phyloP scores from a whole-genome alignment of 345 rosid species.

The Ailanthus altissimus region DNA sequence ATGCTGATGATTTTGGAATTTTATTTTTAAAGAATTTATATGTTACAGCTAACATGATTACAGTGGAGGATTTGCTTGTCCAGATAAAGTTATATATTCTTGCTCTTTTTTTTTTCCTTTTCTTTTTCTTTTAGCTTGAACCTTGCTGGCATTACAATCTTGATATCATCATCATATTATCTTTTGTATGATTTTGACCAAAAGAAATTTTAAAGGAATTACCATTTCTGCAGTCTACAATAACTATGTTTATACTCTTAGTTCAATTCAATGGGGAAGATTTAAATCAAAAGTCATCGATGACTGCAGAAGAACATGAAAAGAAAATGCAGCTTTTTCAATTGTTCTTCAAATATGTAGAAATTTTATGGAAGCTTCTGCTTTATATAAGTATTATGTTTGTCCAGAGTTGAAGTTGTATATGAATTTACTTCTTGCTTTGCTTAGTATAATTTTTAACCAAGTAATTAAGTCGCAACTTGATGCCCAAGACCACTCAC shows the following conservation, averaged over 20 bases:
- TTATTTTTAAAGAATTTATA: background rate
- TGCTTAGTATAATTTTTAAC: background rate
- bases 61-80: constrained; percentile 14
- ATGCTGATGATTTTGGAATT: constrained; percentile 20
- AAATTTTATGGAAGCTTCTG: background rate
- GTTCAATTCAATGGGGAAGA: background rate
- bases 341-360: background rate
- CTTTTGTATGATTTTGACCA: background rate
- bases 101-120: background rate
- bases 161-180: constrained; percentile 7
- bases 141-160: constrained; percentile 16
- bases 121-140: background rate
- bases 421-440: background rate
- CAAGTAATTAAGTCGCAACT: background rate
- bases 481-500: background rate
- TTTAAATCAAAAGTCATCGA: background rate
- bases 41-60: constrained; percentile 25
- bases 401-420: background rate
- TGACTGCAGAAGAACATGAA: background rate
- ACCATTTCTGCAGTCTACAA: background rate
- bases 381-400: background rate
- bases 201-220: background rate
- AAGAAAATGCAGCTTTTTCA: background rate
- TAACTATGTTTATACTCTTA: background rate
- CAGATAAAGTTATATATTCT: background rate